Evolutionary conservation across 176 grass and related monocot species (phyloP), one percentile per base, ranked within the genome.

Genomic region (Musa beccarii): DNA sequence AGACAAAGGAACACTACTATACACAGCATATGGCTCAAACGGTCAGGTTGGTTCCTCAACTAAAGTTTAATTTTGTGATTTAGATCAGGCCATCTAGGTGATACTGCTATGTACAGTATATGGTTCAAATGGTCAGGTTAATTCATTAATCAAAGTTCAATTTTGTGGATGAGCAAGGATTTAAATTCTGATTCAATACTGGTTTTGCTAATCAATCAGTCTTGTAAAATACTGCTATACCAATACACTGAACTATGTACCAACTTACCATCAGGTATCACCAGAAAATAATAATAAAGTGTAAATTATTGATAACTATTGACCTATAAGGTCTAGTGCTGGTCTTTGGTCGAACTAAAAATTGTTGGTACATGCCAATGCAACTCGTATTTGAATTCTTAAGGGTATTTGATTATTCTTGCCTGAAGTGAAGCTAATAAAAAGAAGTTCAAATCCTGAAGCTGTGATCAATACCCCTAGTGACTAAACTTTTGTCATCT

Each of bases 121-220:
- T 59, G 95, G 95, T 77, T 99, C 95, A 55, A 99, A 76, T 79
- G 95, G 95, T 69, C 95, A 98, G 95, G 95, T 91, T 51, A 29
- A 21, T 65, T 77, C 49, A 20, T 52, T 52, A 51, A 66, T 29
- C 28, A 14, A 54, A 29, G 3, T 52, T 70, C 49, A 51, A 51
- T 70, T 21, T 70, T 70, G 15, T 56, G 53, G 17, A 62, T 20
- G 7, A 1, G 57, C 15, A 62, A 7, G 20, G 3, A 62, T 62
- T 62, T 62, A 8, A 17, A 43, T 43, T 43, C 34, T 43, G 34
- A 43, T 43, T 4, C 0, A 43, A 43, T 43, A 5, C 4, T 43
- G 34, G 34, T 43, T 43, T 43, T 43, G 34, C 3, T 43, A 43
- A 43, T 43, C 3, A 4, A 43, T 43, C 34, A 43, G 34, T 6